Evolutionary conservation across 2,329 filamentous ascomycete genomes (phyloP), one percentile per base, ranked within the genome.

Genomic region (Stemphylium beticola): DNA sequence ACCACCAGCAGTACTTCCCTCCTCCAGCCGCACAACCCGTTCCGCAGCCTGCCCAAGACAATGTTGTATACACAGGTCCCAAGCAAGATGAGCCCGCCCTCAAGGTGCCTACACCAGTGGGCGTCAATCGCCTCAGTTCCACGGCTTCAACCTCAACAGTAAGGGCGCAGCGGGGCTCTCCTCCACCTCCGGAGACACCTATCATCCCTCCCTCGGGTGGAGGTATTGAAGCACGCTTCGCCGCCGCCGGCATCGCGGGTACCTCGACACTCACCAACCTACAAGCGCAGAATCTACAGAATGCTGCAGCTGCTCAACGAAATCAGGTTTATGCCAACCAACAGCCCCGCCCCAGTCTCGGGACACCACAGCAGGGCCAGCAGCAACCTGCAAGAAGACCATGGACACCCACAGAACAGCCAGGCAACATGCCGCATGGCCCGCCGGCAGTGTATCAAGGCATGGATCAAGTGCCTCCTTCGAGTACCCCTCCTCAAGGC

Each of bases 61-160:
- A 44, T 20, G 51, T 55, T 37, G 46, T 57, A 9, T 55, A 55
- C 41, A 45, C 53, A 22, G 60, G 55, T 4, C 61, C 68, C 15
- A 62, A 64, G 44, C 59, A 68, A 32, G 57, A 67, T n/a, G 64
- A 67, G 41, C 64, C 66, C 34, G 76, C 76, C 22, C 73, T 86
- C 51, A 79, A 81, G 43, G 79, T 85, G 26, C 79, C 82, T 14
- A 82, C 82, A 50, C 79, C 80, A 9, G 76, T 72, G 24, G 81
- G 82, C 1, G 81, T 88, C 57, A 87, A 86, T 64, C 80, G 86
- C 29, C 78, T 88, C 58, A 85, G 83, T 67, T 97, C 93, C 2
- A 96, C 91, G 7, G 92, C 93, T 12, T 98, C 95, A 0, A 96
- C 88, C 11, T 96, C 93, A 2, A 99, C 95, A 0, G 97, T 93